Conservation (phyloP, 768 basidiomycete species). For the Ephemerocybe angulata region DNA sequence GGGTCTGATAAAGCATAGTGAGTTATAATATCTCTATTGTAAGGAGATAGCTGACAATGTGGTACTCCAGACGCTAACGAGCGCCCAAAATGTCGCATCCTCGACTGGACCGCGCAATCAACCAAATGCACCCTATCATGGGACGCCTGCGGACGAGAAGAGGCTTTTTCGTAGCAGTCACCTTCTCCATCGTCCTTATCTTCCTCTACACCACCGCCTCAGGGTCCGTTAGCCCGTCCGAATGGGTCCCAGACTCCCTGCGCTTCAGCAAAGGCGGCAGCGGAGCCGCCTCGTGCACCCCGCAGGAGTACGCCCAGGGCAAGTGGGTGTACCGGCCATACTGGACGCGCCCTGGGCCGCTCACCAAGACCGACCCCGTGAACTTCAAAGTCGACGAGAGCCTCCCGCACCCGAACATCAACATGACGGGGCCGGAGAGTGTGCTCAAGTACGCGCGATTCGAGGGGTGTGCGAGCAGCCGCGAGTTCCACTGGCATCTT, state of each 20-base stretch:
- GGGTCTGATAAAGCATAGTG: too few species aligned
- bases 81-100: neutral
- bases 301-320: slow-evolving; percentile 5
- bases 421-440: too few species aligned
- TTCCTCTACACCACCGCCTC: neutral
- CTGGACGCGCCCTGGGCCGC: slow-evolving; percentile 15
- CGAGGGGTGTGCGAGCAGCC: slow-evolving; percentile 57
- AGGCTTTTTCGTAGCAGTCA: neutral
- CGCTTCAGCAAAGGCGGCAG: too few species aligned
- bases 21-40: too few species aligned
- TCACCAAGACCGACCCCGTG: slow-evolving; percentile 14
- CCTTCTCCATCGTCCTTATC: neutral
- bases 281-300: slow-evolving; percentile 2
- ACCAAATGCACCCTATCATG: neutral
- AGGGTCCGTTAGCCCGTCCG: neutral
- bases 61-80: too few species aligned
- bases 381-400: too few species aligned
- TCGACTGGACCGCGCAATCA: too few species aligned
- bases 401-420: too few species aligned
- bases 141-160: neutral
- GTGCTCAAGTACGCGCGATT: slow-evolving; percentile 51
- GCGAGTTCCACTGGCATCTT: slow-evolving; percentile 64
- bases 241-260: too few species aligned
- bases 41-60: too few species aligned
- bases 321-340: slow-evolving; percentile 32